Evolutionary conservation across 2,329 filamentous ascomycete species (phyloP).

Genomic region (Periglandula ipomoeae): DNA sequence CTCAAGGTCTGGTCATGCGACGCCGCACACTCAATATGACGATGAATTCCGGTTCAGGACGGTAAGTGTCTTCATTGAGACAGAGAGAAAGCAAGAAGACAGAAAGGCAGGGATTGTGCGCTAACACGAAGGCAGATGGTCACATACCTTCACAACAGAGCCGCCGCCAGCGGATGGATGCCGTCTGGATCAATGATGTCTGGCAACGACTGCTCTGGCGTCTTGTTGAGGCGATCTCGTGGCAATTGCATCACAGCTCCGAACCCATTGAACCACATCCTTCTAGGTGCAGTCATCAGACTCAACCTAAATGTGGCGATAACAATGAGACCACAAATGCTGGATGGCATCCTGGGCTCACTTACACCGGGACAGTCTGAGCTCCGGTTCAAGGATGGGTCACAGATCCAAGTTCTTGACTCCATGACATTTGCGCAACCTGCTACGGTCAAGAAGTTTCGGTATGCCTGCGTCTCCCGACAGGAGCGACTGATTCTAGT

Average conservation of each 20-base stretch:
- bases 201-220: slow-evolving; percentile 20
- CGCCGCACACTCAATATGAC: slow-evolving; percentile 12
- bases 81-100: background rate
- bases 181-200: slow-evolving; percentile 9
- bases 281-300: slow-evolving; percentile 32
- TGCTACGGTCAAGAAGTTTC: slow-evolving; percentile 31
- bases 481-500: slow-evolving; percentile 32
- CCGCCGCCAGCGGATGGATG: slow-evolving; percentile 22
- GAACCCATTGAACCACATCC: slow-evolving; percentile 23
- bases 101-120: background rate
- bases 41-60: slow-evolving; percentile 23
- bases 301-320: slow-evolving; percentile 37
- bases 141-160: slow-evolving; percentile 20
- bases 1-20: background rate
- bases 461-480: slow-evolving; percentile 32
- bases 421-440: slow-evolving; percentile 28
- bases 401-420: slow-evolving; percentile 35
- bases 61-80: too few relatives aligned
- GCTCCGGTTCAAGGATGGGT: slow-evolving; percentile 31
- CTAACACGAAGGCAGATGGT: slow-evolving; percentile 18
- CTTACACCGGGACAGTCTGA: slow-evolving; percentile 31
- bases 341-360: slow-evolving; percentile 32
- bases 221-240: slow-evolving; percentile 28
- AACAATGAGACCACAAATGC: slow-evolving; percentile 39
- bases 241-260: slow-evolving; percentile 34